phyloP scores from a whole-genome alignment of 768 basidiomycete genomes.

The Gautieria morchelliformis region DNA sequence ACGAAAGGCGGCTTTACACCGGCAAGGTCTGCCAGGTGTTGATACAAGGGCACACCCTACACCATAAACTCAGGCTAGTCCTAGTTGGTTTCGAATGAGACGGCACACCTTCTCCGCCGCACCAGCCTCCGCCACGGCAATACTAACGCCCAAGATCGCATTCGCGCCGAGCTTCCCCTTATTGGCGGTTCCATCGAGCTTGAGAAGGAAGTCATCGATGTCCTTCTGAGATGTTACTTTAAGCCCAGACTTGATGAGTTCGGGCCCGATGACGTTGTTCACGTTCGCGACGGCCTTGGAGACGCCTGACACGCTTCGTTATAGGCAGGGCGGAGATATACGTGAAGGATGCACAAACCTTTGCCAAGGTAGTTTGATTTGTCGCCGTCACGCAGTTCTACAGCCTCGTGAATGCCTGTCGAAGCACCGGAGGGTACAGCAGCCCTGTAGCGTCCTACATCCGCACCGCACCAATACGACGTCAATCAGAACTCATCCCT shows the following conservation, averaged over 20 bases:
- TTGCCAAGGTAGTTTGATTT: slow-evolving; percentile 91
- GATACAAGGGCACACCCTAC: slow-evolving; percentile 82
- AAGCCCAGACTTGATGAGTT: slow-evolving; percentile 74
- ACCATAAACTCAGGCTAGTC: not conserved
- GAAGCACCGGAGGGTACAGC: slow-evolving; percentile 98
- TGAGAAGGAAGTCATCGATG: slow-evolving; percentile 96
- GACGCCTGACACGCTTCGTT: slow-evolving; percentile 51
- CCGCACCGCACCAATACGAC: slow-evolving; percentile 3
- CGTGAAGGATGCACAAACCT: slow-evolving; percentile 39
- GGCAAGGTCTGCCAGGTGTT: slow-evolving; percentile 92
- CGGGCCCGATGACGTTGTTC: slow-evolving; percentile 84
- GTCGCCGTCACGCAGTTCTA: slow-evolving; percentile 96
- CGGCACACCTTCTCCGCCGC: slow-evolving; percentile 71
- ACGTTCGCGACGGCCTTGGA: slow-evolving; percentile 89
- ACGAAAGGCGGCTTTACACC: slow-evolving; percentile 91
- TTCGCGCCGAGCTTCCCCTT: slow-evolving; percentile 99
- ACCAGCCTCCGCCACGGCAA: slow-evolving; percentile 87
- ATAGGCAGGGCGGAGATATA: not conserved
- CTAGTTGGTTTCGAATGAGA: not conserved
- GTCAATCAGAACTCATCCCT: not conserved
- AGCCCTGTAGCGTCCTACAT: slow-evolving; percentile 80
- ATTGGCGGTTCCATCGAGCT: slow-evolving; percentile 94
- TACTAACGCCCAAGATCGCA: slow-evolving; percentile 97
- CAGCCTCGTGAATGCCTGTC: slow-evolving; percentile 95
- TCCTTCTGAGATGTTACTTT: slow-evolving; percentile 87